A percentile compares a stretch with the other conserved stretches of the same genome.
Conservation (phyloP, 2,329 filamentous ascomycete species). For the Penicillium hesseltinei region DNA sequence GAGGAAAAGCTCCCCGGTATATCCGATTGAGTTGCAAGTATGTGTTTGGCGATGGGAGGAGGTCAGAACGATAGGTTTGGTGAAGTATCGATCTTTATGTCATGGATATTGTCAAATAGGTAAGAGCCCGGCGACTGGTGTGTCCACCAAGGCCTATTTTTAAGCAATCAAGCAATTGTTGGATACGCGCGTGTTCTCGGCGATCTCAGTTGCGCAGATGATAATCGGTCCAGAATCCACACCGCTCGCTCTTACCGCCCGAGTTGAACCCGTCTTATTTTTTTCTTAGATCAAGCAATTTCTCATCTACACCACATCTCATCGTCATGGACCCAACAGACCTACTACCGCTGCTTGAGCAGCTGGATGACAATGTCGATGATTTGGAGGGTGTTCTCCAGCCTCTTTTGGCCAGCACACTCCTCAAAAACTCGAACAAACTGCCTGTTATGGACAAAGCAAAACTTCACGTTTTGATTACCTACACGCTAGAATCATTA, state of each 20-base stretch:
- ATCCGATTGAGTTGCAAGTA: not conserved
- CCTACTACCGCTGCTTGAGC: constrained; percentile 66
- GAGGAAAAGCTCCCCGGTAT: constrained; percentile 14
- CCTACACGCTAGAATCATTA: constrained; percentile 87
- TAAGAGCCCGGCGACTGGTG: not conserved
- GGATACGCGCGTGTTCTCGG: not conserved
- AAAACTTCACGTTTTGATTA: constrained; percentile 83
- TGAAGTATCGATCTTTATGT: not conserved
- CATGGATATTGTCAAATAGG: not conserved
- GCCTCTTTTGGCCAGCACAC: constrained; percentile 65
- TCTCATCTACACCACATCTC: constrained; percentile 10
- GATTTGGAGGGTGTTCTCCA: constrained; percentile 70
- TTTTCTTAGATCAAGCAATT: constrained; percentile 16
- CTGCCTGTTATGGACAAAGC: constrained; percentile 92
- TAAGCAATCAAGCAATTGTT: not conserved
- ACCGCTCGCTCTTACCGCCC: constrained; percentile 23
- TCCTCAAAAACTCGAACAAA: constrained; percentile 69
- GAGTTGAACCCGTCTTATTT: constrained; percentile 21
- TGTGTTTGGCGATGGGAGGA: not conserved
- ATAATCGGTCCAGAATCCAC: constrained; percentile 11
- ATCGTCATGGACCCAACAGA: constrained; percentile 54
- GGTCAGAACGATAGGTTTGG: not conserved
- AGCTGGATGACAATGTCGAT: constrained; percentile 76
- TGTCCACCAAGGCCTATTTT: not conserved
- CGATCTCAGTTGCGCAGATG: constrained; percentile 11